These are phyloP conservation scores for Chaetomium fimeti DNA, from an alignment of 495 filamentous ascomycete species.

Conservation along the genomic window DNA sequence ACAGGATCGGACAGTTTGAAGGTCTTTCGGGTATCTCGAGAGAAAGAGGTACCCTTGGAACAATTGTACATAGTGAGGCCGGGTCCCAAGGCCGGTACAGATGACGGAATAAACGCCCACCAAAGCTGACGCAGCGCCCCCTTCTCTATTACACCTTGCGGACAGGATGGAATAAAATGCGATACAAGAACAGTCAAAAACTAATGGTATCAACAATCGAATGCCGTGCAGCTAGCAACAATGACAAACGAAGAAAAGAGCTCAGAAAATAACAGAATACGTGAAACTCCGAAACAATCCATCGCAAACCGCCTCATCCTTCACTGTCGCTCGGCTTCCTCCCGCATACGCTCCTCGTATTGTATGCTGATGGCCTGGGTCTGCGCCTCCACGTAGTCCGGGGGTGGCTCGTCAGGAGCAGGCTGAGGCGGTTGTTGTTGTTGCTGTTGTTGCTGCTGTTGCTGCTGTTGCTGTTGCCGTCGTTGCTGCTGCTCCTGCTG, in stretches of 20 bases:
- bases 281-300: neutral
- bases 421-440: slow-evolving; percentile 39
- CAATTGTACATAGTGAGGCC: neutral
- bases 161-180: neutral
- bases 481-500: slow-evolving; percentile 36
- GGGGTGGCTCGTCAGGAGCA: slow-evolving; percentile 76
- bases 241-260: neutral
- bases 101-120: neutral
- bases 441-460: too few relatives aligned
- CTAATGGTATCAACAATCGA: slow-evolving; percentile 21
- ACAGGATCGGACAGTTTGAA: neutral
- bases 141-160: slow-evolving; percentile 11
- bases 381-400: slow-evolving; percentile 91
- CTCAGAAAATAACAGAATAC: neutral
- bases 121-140: neutral
- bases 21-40: neutral
- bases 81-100: too few relatives aligned
- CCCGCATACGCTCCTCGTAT: slow-evolving; percentile 48
- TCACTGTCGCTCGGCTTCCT: slow-evolving; percentile 47
- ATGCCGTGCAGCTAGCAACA: neutral
- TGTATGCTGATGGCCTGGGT: slow-evolving; percentile 62
- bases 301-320: neutral
- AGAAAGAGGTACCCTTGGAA: too few relatives aligned
- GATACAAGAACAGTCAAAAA: neutral
- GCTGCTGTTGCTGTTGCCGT: slow-evolving; percentile 19